Percentiles rank a stretch among this genome's conserved stretches.
Conservation (phyloP, 495 filamentous ascomycete genomes). For the Trypethelium eluteriae region DNA sequence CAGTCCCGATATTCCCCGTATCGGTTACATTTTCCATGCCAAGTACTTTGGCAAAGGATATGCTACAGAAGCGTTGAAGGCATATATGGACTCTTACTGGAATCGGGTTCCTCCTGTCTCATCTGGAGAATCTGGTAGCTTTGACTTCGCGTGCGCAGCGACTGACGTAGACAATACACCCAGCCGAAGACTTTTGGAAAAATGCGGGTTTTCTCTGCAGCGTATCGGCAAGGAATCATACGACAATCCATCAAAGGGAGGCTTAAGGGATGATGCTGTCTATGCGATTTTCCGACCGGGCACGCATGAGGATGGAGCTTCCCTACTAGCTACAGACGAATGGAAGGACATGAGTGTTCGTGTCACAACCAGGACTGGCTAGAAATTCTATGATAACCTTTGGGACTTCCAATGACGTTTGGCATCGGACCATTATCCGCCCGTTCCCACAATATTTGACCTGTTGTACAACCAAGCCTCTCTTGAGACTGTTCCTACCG, state of each 20-base stretch:
- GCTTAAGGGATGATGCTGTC: not conserved
- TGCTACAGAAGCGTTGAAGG: slow-evolving; percentile 24
- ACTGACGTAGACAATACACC: slow-evolving; percentile 14
- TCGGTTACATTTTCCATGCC: slow-evolving; percentile 2
- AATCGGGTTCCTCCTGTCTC: slow-evolving; percentile 18
- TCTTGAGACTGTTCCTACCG: no score
- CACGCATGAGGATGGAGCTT: not conserved
- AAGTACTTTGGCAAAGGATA: slow-evolving; percentile 23
- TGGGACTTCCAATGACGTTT: no score
- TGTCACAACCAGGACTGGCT: no score
- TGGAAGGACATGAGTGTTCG: no score
- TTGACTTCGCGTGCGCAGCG: slow-evolving; percentile 17
- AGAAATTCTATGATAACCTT: no score
- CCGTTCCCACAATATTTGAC: no score
- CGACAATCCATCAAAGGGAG: not conserved
- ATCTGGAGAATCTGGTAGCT: slow-evolving; percentile 13
- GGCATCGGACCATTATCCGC: no score
- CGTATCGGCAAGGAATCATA: not conserved
- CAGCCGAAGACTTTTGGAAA: slow-evolving; percentile 19
- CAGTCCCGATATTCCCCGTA: not conserved
- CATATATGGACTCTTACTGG: slow-evolving; percentile 19
- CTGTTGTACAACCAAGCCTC: no score
- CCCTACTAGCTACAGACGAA: not conserved
- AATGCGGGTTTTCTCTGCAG: slow-evolving; percentile 19
- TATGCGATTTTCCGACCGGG: not conserved